phyloP scores from a whole-genome alignment of 257 asterid genomes.

The Petunia axillaris region DNA sequence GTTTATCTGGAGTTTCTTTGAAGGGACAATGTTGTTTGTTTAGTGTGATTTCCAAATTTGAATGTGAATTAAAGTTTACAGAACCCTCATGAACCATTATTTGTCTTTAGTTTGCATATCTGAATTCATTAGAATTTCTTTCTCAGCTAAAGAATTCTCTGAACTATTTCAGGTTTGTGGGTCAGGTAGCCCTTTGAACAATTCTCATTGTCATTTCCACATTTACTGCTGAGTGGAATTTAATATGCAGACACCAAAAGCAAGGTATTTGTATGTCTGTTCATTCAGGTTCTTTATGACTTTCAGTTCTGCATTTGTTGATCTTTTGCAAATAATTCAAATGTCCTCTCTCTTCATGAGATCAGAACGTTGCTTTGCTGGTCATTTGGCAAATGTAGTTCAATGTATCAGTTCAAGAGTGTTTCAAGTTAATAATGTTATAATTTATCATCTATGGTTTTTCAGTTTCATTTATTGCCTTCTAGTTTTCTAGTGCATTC shows the following conservation, averaged over 20 bases:
- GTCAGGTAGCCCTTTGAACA: slow-evolving; percentile 56
- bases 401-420: background rate
- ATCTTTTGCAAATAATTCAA: background rate
- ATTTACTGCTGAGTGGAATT: slow-evolving; percentile 31
- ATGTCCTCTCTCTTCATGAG: background rate
- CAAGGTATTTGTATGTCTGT: slow-evolving; percentile 53
- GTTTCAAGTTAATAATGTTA: background rate
- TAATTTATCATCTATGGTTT: background rate
- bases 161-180: slow-evolving; percentile 57
- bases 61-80: slow-evolving; percentile 43
- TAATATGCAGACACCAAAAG: slow-evolving; percentile 83
- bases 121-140: slow-evolving; percentile 19
- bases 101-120: slow-evolving; percentile 36
- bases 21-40: slow-evolving; percentile 62
- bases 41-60: slow-evolving; percentile 36
- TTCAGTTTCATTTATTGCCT: background rate
- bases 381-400: background rate
- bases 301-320: background rate
- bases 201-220: slow-evolving; percentile 36
- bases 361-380: background rate
- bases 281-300: background rate
- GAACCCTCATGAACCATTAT: slow-evolving; percentile 29
- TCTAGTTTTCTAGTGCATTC: slow-evolving; percentile 12
- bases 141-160: slow-evolving; percentile 46
- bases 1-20: slow-evolving; percentile 80